phyloP scores from a whole-genome alignment of 2,329 filamentous ascomycete genomes.

The Colletotrichum noveboracense region DNA sequence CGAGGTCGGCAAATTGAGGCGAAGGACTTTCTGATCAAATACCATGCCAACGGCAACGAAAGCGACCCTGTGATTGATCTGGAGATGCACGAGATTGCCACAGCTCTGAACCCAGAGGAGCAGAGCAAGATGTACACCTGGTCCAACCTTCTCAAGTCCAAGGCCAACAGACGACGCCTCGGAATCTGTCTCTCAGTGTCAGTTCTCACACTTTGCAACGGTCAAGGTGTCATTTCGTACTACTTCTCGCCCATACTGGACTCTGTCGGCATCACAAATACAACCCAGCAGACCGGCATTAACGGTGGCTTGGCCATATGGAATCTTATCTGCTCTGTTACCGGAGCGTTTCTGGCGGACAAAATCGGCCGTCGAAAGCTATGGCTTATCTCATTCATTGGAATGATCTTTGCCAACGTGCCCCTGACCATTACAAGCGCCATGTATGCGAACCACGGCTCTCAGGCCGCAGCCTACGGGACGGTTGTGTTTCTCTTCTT shows the following conservation, averaged over 20 bases:
- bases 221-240: conserved; percentile 38
- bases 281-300: conserved; percentile 36
- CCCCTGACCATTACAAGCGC: conserved; percentile 19
- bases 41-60: conserved; percentile 41
- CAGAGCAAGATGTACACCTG: conserved; percentile 1
- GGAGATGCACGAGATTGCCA: conserved; percentile 54
- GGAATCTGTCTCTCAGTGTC: conserved; percentile 20
- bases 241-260: conserved; percentile 36
- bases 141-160: conserved; percentile 10
- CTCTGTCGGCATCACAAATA: conserved; percentile 34
- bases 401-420: conserved; percentile 22
- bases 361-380: conserved; percentile 22
- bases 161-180: conserved; percentile 21
- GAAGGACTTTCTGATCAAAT: not conserved
- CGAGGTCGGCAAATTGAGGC: conserved; percentile 34
- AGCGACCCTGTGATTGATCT: conserved; percentile 48
- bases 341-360: conserved; percentile 22
- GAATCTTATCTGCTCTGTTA: conserved; percentile 1
- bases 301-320: conserved; percentile 31
- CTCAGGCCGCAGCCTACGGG: conserved; percentile 16
- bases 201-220: conserved; percentile 21
- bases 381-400: conserved; percentile 24
- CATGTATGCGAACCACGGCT: conserved; percentile 19
- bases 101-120: conserved; percentile 48
- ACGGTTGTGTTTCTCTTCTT: conserved; percentile 37